Conservation (phyloP, 1,284 basidiomycete species). For the Fomitopsis betulina region DNA sequence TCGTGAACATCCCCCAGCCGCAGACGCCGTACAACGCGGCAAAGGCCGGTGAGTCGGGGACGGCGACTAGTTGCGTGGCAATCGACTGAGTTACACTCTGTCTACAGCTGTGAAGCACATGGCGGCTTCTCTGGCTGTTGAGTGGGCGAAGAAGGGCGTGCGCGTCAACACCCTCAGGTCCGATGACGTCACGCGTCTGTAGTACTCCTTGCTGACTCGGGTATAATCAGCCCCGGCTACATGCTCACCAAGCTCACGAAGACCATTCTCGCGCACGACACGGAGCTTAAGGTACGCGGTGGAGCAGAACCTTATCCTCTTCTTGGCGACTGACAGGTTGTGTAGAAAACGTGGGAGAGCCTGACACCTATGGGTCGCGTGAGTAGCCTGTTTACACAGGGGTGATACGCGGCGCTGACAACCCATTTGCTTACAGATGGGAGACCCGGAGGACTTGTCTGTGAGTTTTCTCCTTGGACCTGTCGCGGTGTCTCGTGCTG, state of each 20-base stretch:
- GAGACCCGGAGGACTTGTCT: slow-evolving; percentile 70
- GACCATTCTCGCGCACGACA: slow-evolving; percentile 70
- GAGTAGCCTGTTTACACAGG: slow-evolving; percentile 21
- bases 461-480: slow-evolving; percentile 35
- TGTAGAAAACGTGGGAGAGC: slow-evolving; percentile 83
- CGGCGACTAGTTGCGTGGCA: background rate
- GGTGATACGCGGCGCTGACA: slow-evolving; percentile 8
- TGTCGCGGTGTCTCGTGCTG: background rate
- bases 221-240: slow-evolving; percentile 69
- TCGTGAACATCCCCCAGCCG: slow-evolving; percentile 84
- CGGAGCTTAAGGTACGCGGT: slow-evolving; percentile 60
- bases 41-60: slow-evolving; percentile 60
- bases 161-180: slow-evolving; percentile 80
- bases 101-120: slow-evolving; percentile 80
- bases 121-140: slow-evolving; percentile 81
- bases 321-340: slow-evolving; percentile 8
- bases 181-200: slow-evolving; percentile 17
- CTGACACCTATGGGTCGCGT: slow-evolving; percentile 88
- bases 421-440: slow-evolving; percentile 45
- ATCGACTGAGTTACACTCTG: background rate
- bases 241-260: slow-evolving; percentile 87
- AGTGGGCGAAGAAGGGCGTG: slow-evolving; percentile 85
- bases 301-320: background rate
- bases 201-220: slow-evolving; percentile 5
- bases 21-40: slow-evolving; percentile 98